Base-by-base conservation (phyloP, 768 basidiomycete species). In the Trametes cubensis region DNA sequence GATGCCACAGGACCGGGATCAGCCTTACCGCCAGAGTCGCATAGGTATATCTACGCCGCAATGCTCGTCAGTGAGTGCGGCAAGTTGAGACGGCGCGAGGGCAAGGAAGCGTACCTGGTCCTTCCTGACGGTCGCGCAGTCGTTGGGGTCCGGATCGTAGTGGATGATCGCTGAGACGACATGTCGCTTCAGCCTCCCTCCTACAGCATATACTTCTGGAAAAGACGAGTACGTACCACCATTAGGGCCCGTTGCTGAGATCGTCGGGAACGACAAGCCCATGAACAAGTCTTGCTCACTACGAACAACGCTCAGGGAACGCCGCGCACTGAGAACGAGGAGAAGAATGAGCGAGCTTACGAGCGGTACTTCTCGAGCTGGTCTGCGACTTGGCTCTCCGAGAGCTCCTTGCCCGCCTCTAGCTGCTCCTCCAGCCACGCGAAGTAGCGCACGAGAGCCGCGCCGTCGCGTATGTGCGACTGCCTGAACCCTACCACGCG, bases 401-500 rank as follows among this genome's bases (percentile, higher is more conserved):
- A 87, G 61, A 95, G 62, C 60, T 78, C 80, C 18, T 77, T 78
- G 0, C 86, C 91, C 7, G 80, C 76, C 3, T 81, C 73, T 18
- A 98, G 78, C 65, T 88, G 83, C 63, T 94, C 90, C 73, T 98
- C 94, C 1, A 99, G 80, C 97, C 96, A 99, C 0, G 94, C 81
- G 67, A 98, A 98, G 76, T 98, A 99, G 15, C 88, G 83, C 8
- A 84, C 86, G 49, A 98, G 79, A 0, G 95, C 95, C 1, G 82
- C 86, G 0, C 96, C 95, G 73, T 98, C 96, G 11, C 95, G 84
- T 34, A 96, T 85, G 70, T 99, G 94, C 55, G 82, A 83, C 69
- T 89, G 85, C 17, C 95, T 82, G 81, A 98, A 98, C 0, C 96
- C 96, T 70, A 89, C n/a, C 11, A 5, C 11, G 30, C 30, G 38